Base-by-base conservation (phyloP, 495 filamentous ascomycete species). In the Massariosphaeria phaeospora region DNA sequence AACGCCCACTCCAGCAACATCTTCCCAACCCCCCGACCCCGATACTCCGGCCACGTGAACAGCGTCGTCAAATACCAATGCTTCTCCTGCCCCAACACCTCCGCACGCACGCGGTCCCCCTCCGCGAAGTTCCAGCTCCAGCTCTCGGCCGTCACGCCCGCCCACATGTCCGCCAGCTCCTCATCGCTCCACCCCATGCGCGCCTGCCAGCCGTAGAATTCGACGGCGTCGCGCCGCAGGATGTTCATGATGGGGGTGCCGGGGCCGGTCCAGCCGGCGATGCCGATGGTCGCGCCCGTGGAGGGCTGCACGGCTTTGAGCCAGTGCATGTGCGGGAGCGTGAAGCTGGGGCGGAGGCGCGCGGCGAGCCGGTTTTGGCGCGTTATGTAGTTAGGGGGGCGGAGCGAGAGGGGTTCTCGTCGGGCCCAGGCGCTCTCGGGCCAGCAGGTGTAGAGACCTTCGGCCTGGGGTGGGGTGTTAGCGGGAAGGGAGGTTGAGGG, bases 61-160 rank as follows among this genome's bases (percentile, higher is more conserved):
- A 58, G 40, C 36, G 55, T 46, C 20, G 35, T 40, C 21, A 58
- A 40, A 35, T 44, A 58, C 55, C 55, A 58, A 44, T 58, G 55
- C 29, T 25, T 25, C 38, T 58, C 55, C 6, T 46, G 46, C 15
- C 31, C 40, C 26, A 58, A 2, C 17, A 58, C 25, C 23, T 46
- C 21, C 46, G 26, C 21, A 29, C 55, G 23, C 25, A 38, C 17
- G 1, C 20, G 17, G 21, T 58, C 55, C 20, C 39, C 8, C 15
- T 21, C 29, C 17, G 6, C 21, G 29, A 58, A 33, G 25, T 43
- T 1, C 13, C 15, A 29, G 7, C 52, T 47, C 55, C 55, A 58
- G 8, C 11, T 34, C 12, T 42, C 38, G 10, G 23, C 15, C 21
- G 13, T 30, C n/a, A 39, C 18, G 11, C 31, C 38, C 29, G 18